phyloP scores from a whole-genome alignment of 2,329 filamentous ascomycete genomes.

The Fusarium redolens region DNA sequence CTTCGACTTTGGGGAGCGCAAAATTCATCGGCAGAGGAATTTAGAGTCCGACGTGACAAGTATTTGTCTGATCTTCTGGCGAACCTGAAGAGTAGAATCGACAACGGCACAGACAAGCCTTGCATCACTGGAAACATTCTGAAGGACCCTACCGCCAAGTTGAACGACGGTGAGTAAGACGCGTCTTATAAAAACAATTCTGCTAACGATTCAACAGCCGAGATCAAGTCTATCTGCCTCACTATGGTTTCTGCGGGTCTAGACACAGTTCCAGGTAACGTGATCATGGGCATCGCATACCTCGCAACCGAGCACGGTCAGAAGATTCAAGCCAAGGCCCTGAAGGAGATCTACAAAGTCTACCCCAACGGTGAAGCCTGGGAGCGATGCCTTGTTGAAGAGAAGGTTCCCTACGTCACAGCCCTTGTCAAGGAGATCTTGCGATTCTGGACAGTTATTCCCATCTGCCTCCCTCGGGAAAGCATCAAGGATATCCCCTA shows the following conservation, averaged over 20 bases:
- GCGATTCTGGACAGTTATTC: conserved; percentile 83
- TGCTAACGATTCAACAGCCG: conserved; percentile 59
- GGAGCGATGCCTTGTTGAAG: conserved; percentile 77
- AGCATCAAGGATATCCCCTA: conserved; percentile 79
- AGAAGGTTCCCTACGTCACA: conserved; percentile 81
- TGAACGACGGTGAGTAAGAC: conserved; percentile 49
- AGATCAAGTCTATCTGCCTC: conserved; percentile 83
- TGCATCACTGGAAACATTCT: conserved; percentile 65
- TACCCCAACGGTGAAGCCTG: conserved; percentile 83
- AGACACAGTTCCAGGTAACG: conserved; percentile 82
- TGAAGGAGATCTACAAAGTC: conserved; percentile 75
- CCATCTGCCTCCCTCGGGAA: conserved; percentile 79
- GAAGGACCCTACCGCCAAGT: conserved; percentile 58
- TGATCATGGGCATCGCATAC: conserved; percentile 83
- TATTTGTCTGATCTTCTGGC: conserved; percentile 75
- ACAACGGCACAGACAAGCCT: conserved; percentile 54
- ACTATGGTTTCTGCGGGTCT: conserved; percentile 86
- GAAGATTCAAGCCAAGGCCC: conserved; percentile 75
- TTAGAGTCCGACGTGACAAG: conserved; percentile 74
- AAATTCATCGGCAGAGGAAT: conserved; percentile 72
- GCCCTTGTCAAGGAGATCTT: conserved; percentile 83
- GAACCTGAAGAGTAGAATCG: conserved; percentile 58
- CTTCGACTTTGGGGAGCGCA: conserved; percentile 72
- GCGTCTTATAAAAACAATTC: rapidly evolving
- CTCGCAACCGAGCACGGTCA: conserved; percentile 76